phyloP scores from a whole-genome alignment of 371 early-diverging fungal genomes.

The Paraphysoderma sedebokerense region DNA sequence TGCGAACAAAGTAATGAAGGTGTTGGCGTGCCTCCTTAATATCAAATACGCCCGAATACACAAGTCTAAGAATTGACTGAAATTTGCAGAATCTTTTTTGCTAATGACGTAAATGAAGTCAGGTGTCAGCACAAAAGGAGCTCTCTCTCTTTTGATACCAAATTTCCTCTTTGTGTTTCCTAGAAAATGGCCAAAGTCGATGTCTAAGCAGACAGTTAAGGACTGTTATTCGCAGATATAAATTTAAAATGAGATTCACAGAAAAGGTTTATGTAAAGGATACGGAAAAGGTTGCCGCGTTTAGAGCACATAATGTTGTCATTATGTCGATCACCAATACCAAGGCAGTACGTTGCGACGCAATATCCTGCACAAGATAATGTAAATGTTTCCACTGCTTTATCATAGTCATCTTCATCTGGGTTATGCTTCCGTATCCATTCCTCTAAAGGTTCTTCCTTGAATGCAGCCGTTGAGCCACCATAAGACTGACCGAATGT shows the following conservation, averaged over 20 bases:
- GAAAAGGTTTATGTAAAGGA: no score
- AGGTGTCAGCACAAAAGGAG: slow-evolving; percentile 10
- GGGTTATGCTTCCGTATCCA: slow-evolving; percentile 8
- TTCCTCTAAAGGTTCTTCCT: slow-evolving; percentile 6
- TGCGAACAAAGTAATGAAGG: slow-evolving; percentile 7
- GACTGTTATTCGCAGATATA: no score
- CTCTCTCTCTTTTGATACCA: slow-evolving; percentile 10
- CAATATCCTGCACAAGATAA: slow-evolving; percentile 9
- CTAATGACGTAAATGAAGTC: slow-evolving; percentile 7
- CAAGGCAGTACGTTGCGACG: slow-evolving; percentile 13
- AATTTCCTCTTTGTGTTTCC: slow-evolving; percentile 11
- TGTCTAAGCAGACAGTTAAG: no score
- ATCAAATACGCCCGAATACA: slow-evolving; percentile 7
- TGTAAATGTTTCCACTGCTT: slow-evolving; percentile 5
- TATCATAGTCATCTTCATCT: slow-evolving; percentile 2
- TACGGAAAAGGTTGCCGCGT: slow-evolving; percentile 10
- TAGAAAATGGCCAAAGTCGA: slow-evolving; percentile 17
- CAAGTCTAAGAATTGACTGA: slow-evolving; percentile 4
- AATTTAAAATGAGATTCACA: no score
- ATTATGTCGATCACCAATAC: slow-evolving; percentile 16
- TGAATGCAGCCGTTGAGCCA: slow-evolving; percentile 9
- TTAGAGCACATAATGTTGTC: slow-evolving; percentile 13
- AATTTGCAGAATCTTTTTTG: slow-evolving; percentile 4
- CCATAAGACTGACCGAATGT: no score
- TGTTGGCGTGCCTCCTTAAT: slow-evolving; percentile 5